Evolutionary conservation across 2,329 filamentous ascomycete genomes (phyloP).

Genomic region (Rhexocercosporidium sp.): DNA sequence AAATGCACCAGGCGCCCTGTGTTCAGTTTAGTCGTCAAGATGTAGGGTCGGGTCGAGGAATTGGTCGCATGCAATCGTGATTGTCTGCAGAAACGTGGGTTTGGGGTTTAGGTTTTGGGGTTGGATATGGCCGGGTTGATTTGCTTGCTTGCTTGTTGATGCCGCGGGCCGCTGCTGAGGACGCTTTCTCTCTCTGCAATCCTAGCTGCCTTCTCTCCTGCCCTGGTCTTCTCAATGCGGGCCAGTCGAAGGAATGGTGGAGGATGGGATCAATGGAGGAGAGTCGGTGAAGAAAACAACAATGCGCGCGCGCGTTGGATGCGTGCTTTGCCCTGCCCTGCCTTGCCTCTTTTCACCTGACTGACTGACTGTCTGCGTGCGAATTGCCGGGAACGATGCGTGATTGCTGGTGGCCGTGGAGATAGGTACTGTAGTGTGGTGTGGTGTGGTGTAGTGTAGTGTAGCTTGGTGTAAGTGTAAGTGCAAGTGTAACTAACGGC

Average conservation of each 20-base stretch:
- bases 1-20: constrained; percentile 36
- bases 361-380: background rate
- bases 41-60: constrained; percentile 12
- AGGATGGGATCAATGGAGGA: constrained; percentile 18
- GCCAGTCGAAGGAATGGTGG: background rate
- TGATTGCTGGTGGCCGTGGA: background rate
- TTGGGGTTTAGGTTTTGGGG: constrained; percentile 2
- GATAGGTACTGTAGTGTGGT: no score
- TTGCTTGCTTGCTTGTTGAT: constrained; percentile 4
- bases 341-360: background rate
- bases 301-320: constrained; percentile 15
- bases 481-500: constrained; percentile 6
- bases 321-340: background rate
- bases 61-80: constrained; percentile 19
- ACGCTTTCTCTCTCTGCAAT: background rate
- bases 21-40: constrained; percentile 11
- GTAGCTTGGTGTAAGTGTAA: background rate
- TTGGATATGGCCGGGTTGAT: constrained; percentile 9
- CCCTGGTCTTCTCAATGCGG: constrained; percentile 1
- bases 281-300: constrained; percentile 17
- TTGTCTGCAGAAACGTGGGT: constrained; percentile 18
- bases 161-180: background rate
- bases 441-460: background rate
- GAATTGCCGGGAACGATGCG: constrained; percentile 1
- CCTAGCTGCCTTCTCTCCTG: background rate